phyloP scores from a whole-genome alignment of 2,329 filamentous ascomycete species.

The Cladosporium halotolerans region DNA sequence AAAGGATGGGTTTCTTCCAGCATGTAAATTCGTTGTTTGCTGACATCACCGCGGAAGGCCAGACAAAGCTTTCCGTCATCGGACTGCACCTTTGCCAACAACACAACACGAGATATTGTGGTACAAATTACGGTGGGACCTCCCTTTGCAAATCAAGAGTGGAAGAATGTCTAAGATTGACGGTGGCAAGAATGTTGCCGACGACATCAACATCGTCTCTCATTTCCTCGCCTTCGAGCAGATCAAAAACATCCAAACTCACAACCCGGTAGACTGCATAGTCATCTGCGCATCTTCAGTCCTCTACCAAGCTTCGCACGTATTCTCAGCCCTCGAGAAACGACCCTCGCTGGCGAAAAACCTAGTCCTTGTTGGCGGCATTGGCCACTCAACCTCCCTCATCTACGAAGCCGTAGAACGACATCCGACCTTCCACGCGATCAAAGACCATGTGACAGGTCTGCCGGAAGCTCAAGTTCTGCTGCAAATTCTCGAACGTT shows the following conservation, averaged over 20 bases:
- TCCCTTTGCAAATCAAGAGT: too few species aligned
- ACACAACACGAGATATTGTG: too few species aligned
- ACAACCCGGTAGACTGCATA: constrained; percentile 31
- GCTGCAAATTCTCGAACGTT: constrained; percentile 30
- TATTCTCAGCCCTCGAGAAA: constrained; percentile 31
- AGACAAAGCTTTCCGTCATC: too few species aligned
- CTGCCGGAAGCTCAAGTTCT: constrained; percentile 38
- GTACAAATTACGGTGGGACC: too few species aligned
- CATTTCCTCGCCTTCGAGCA: constrained; percentile 28
- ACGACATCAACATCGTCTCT: constrained; percentile 29
- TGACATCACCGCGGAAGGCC: too few species aligned
- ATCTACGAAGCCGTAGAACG: constrained; percentile 37
- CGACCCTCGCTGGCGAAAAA: constrained; percentile 28
- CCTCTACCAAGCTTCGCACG: constrained; percentile 29
- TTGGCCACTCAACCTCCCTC: constrained; percentile 40
- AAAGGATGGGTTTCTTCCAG: too few species aligned
- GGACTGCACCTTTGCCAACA: too few species aligned
- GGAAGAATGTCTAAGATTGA: too few species aligned
- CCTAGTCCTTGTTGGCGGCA: constrained; percentile 41
- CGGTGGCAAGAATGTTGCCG: background rate
- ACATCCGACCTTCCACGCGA: constrained; percentile 24
- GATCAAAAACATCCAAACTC: constrained; percentile 15
- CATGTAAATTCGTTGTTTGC: too few species aligned
- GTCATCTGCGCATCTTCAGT: constrained; percentile 38
- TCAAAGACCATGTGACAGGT: constrained; percentile 28